Percentiles rank a stretch among this genome's conserved stretches.
Conservation (phyloP, 1,284 basidiomycete species). For the Lentinula novae-zelandiae region DNA sequence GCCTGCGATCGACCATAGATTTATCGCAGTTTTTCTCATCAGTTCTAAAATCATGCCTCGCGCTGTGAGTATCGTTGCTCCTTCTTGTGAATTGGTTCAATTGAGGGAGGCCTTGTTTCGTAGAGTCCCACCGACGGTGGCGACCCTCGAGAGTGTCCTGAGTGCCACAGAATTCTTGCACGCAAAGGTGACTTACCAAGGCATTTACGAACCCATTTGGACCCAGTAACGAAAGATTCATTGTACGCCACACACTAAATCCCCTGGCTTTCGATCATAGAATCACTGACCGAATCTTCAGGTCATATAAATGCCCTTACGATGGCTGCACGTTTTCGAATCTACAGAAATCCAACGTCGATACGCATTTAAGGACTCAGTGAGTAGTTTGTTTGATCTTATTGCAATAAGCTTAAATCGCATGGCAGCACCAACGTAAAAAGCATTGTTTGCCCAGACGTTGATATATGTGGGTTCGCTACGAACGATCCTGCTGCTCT, state of each 20-base stretch:
- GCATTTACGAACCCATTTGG: conserved; percentile 18
- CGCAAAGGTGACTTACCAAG: conserved; percentile 20
- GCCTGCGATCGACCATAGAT: neutral
- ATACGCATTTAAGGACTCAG: conserved; percentile 18
- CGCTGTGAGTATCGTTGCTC: neutral
- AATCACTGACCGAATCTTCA: conserved; percentile 3
- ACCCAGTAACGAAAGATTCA: conserved; percentile 9
- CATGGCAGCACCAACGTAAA: conserved; percentile 1
- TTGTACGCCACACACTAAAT: conserved; percentile 12
- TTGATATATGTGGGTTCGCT: conserved; percentile 1
- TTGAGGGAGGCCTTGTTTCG: neutral
- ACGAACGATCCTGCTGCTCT: conserved; percentile 11
- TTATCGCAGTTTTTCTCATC: neutral
- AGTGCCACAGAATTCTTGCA: conserved; percentile 1
- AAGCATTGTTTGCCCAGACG: neutral
- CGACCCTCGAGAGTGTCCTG: neutral
- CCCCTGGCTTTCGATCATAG: neutral
- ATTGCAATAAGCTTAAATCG: neutral
- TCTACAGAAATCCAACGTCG: conserved; percentile 21
- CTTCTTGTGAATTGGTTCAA: neutral
- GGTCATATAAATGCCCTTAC: conserved; percentile 20
- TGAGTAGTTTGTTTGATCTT: neutral
- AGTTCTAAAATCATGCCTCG: neutral
- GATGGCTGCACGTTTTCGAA: conserved; percentile 17
- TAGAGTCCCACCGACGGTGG: neutral